Evolutionary conservation across 768 basidiomycete genomes (phyloP).

Genomic region (Pisolithus orientalis): DNA sequence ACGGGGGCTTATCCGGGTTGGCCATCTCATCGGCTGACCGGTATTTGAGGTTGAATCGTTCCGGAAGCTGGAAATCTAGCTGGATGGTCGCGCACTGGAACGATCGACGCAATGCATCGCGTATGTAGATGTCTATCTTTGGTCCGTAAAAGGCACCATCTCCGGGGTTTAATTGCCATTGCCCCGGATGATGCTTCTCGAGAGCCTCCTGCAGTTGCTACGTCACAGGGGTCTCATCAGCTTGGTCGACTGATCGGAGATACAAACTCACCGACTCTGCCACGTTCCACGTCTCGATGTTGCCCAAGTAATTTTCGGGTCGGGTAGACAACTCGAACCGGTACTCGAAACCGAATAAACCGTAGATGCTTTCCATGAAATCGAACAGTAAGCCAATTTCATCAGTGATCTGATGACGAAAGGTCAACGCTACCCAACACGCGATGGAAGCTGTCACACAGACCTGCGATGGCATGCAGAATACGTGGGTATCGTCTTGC

Average conservation of each 20-base stretch:
- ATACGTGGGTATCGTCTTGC: conserved; percentile 98
- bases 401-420: conserved; percentile 57
- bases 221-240: conserved; percentile 2
- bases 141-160: conserved; percentile 99
- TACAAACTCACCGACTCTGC: conserved; percentile 65
- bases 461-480: conserved; percentile 92
- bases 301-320: conserved; percentile 89
- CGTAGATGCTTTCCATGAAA: conserved; percentile 92
- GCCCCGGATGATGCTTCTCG: conserved; percentile 78
- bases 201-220: conserved; percentile 83
- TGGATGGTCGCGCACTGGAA: conserved; percentile 99
- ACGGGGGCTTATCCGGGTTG: conserved; percentile 46
- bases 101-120: conserved; percentile 84
- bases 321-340: conserved; percentile 92
- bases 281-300: conserved; percentile 82
- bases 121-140: conserved; percentile 96
- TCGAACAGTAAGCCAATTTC: conserved; percentile 88
- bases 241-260: background rate
- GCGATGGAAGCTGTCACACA: background rate
- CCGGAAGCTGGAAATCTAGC: conserved; percentile 97
- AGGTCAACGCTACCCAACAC: background rate
- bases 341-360: conserved; percentile 92
- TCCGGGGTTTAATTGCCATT: conserved; percentile 91
- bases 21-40: conserved; percentile 60
- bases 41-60: conserved; percentile 93